Base-by-base conservation (phyloP, 176 grass and related monocot species). In the Avena atlantica region DNA sequence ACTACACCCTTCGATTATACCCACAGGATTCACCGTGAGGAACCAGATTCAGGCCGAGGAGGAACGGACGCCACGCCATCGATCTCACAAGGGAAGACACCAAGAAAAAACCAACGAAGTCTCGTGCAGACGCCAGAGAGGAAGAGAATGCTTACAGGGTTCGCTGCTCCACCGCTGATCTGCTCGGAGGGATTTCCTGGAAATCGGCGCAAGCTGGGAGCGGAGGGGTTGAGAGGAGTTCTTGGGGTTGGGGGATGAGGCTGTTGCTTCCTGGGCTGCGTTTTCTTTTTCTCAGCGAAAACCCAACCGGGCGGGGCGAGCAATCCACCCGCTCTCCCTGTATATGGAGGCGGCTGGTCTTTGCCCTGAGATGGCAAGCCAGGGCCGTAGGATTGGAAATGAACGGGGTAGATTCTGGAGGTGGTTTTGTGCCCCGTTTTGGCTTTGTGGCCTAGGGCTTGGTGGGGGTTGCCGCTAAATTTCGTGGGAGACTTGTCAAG, bases 321-420 rank as follows among this genome's bases (percentile, higher is more conserved):
- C 29, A 48, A 31, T 67, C 17, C 53, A 51, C 49, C 65, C 27
- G 8, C 47, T 34, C 49, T 12, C 2, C 25, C 3, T 36, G 44
- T 72, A 81, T 82, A 82, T 55, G 70, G 64, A 36, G 86, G 67
- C 42, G 48, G 47, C 31, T 71, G 48, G n/a, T 71, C 34, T 40
- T 57, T 5, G 15, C 58, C 79, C 16, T 67, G 9, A 49, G 71
- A 75, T 56, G n/a, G 0, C 9, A 16, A 0, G 27, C 27, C 2
- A 0, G 0, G 34, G 45, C 79, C 57, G 57, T 82, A 19, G 15
- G 50, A 64, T 81, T 9, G 9, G 56, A 10, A 0, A 51, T 24
- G 56, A 19, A 74, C 27, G 67, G 78, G 2, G 4, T 1, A 0
- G 13, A 37, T 36, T 10, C 8, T 19, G 24, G 25, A 4, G 3